These are phyloP conservation scores for Arachnopeziza araneosa DNA, from an alignment of 2,329 filamentous ascomycete genomes.

Conservation along the genomic window DNA sequence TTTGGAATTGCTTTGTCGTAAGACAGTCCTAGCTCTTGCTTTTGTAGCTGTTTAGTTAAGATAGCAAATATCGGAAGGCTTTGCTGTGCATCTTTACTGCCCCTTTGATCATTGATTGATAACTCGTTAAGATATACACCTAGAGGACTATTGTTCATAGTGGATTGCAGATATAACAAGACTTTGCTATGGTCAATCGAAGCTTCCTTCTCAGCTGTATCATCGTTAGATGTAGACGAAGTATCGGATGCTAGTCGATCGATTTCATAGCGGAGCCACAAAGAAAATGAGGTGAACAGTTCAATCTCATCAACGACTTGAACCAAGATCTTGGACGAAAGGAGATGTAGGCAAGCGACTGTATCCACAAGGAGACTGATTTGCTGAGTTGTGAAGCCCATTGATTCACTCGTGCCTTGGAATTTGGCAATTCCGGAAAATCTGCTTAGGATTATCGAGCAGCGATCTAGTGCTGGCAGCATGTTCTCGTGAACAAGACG, in stretches of 20 bases:
- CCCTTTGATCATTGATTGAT: conserved; percentile 45
- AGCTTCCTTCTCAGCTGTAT: conserved; percentile 72
- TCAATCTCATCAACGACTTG: conserved; percentile 70
- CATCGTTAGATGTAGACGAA: conserved; percentile 53
- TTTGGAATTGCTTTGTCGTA: conserved; percentile 50
- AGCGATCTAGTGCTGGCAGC: conserved; percentile 79
- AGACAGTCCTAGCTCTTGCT: conserved; percentile 21
- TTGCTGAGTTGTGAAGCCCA: conserved; percentile 60
- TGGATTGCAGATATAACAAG: conserved; percentile 70
- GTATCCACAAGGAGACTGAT: conserved; percentile 64
- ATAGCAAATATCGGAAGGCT: conserved; percentile 42
- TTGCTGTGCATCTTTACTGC: conserved; percentile 40
- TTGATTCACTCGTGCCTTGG: conserved; percentile 58
- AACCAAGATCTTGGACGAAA: conserved; percentile 67
- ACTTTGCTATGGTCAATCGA: conserved; percentile 68
- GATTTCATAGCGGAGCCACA: conserved; percentile 80
- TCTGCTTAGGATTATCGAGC: conserved; percentile 73
- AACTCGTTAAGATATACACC: conserved; percentile 52
- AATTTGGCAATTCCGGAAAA: conserved; percentile 80
- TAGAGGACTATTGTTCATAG: conserved; percentile 62
- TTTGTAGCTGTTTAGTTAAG: conserved; percentile 33
- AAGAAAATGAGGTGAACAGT: conserved; percentile 72
- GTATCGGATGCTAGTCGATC: conserved; percentile 66
- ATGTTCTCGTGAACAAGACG: conserved; percentile 81
- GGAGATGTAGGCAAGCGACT: conserved; percentile 67